Evolutionary conservation across 1,139 yeast genomes (phyloP), one percentile per base, ranked within the genome.

Genomic region (Geotrichum citri-aurantii): DNA sequence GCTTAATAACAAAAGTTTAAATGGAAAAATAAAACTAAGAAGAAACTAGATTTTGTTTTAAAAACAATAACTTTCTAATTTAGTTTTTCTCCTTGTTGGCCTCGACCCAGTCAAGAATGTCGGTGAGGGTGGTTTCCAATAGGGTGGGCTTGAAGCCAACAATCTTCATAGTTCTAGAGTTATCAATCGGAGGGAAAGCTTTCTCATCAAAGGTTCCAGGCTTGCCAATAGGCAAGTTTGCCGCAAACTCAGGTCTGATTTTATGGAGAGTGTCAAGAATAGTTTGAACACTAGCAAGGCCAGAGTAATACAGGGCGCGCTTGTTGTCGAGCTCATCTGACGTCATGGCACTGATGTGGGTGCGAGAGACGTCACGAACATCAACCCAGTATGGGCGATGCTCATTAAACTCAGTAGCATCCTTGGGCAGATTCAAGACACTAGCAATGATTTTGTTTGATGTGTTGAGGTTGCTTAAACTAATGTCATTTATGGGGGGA

Each of bases 251-350:
- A 23, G 61, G 61, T n/a, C 63, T 11, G 57, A 50, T 17, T 19
- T 65, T 64, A 56, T 69, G 75, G 40, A 77, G 57, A 40, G 71
- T 65, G 59, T 75, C 73, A 17, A 75, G 63, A 21, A 77, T 54
- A 14, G 53, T 59, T 58, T 74, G 74, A 52, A 62, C 57, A n/a
- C 64, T 61, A 64, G 69, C 76, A 26, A 66, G 63, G 0, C 72
- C 75, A 3, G 67, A 67, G 27, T 71, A 65, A 63, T 77, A 67
- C 52, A 77, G 73, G 48, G 74, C 69, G 54, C 83, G 72, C 65
- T 76, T 71, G 44, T 74, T 74, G 21, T 70, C 67, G 11, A 73
- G 68, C 21, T 60, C 63, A 19, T 56, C 57, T 26, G 54, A 48
- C 54, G 59, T 56, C 52, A 66, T 53, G 8, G 69, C 68, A 4